Conservation (phyloP, 192 early-diverging fungal genomes). For the Mortierella antarctica region DNA sequence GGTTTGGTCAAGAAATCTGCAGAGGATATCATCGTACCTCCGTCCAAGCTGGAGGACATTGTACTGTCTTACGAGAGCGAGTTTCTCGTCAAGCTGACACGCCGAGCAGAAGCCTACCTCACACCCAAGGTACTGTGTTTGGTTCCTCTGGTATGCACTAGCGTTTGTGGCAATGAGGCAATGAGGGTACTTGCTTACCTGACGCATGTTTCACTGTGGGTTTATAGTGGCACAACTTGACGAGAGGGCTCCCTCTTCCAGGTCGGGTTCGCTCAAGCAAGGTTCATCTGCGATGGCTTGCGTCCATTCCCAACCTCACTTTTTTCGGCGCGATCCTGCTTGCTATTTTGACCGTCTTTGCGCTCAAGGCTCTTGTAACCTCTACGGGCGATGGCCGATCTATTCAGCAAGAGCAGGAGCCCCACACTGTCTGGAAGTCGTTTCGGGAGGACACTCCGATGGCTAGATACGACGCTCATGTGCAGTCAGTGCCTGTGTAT, state of each 20-base stretch:
- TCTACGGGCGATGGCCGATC: neutral
- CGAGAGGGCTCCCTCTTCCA: constrained; percentile 16
- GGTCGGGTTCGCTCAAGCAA: constrained; percentile 10
- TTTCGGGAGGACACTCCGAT: neutral
- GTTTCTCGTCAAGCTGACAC: constrained; percentile 26
- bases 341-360: constrained; percentile 9
- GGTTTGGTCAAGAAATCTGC: constrained; percentile 25
- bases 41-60: constrained; percentile 15
- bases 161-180: no score
- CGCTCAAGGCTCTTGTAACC: constrained; percentile 1
- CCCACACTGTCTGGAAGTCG: neutral
- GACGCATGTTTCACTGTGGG: neutral
- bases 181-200: neutral
- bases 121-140: constrained; percentile 25
- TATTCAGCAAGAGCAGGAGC: neutral
- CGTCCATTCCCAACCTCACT: constrained; percentile 31
- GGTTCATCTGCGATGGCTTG: constrained; percentile 35
- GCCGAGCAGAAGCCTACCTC: constrained; percentile 15
- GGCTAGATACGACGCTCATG: constrained; percentile 39
- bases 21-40: constrained; percentile 17
- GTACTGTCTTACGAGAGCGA: constrained; percentile 45
- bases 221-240: neutral
- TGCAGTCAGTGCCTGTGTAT: constrained; percentile 26
- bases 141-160: neutral
- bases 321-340: constrained; percentile 17